Conservation (phyloP, 2,329 filamentous ascomycete species). For the Ascochyta lentis region DNA sequence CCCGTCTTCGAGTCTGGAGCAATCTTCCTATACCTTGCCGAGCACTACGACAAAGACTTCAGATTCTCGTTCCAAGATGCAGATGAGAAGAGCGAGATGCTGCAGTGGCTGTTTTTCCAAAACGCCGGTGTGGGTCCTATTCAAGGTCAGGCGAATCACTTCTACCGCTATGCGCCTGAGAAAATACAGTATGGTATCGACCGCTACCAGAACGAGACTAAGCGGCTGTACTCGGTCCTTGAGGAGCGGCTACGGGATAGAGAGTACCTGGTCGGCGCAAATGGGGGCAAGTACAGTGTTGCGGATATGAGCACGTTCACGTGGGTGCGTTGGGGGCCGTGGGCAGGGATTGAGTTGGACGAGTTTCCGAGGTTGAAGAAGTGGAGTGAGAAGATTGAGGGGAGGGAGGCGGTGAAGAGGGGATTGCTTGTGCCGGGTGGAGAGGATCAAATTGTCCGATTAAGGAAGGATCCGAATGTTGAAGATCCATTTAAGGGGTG, state of each 20-base stretch:
- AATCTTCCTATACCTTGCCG: conserved; percentile 81
- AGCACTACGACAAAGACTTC: conserved; percentile 78
- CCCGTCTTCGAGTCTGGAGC: conserved; percentile 79
- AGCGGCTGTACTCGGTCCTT: conserved; percentile 77
- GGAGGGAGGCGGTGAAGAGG: conserved; percentile 58
- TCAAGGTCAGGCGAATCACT: conserved; percentile 80
- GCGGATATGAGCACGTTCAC: conserved; percentile 79
- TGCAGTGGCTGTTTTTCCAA: conserved; percentile 73
- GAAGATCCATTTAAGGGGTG: conserved; percentile 35
- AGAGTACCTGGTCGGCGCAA: conserved; percentile 66
- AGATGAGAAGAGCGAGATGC: conserved; percentile 77
- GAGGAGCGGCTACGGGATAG: conserved; percentile 68
- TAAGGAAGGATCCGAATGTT: conserved; percentile 31
- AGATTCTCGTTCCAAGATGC: conserved; percentile 79
- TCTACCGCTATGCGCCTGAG: conserved; percentile 78
- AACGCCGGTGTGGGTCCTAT: conserved; percentile 80
- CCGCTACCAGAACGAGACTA: conserved; percentile 80
- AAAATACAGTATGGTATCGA: conserved; percentile 80
- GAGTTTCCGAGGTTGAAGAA: conserved; percentile 66
- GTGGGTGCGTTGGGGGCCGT: conserved; percentile 69
- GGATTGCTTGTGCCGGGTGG: conserved; percentile 52
- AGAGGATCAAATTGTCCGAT: conserved; percentile 33
- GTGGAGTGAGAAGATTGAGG: conserved; percentile 55
- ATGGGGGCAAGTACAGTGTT: conserved; percentile 60
- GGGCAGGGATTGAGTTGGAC: conserved; percentile 69